Evolutionary conservation across 1,284 basidiomycete genomes (phyloP).

Genomic region (Puccinia coronata): DNA sequence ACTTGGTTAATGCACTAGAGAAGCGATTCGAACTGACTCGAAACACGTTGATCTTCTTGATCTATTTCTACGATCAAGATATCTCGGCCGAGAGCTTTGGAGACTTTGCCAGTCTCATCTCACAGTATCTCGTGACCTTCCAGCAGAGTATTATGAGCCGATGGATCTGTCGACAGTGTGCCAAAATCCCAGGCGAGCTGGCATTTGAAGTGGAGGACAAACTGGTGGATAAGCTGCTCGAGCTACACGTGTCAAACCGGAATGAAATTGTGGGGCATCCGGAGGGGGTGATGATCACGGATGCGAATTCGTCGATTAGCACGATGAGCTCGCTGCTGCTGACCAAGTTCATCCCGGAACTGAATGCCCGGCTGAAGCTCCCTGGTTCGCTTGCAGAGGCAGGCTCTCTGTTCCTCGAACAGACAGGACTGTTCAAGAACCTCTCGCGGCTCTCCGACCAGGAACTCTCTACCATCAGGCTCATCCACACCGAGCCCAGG

Average conservation of each 20-base stretch:
- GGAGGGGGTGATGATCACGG: constrained; percentile 20
- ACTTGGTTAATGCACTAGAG: constrained; percentile 54
- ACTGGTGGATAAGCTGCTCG: constrained; percentile 30
- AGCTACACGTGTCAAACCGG: constrained; percentile 20
- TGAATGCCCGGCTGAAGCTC: background rate
- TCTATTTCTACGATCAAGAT: constrained; percentile 56
- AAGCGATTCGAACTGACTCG: constrained; percentile 58
- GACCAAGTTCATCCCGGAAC: constrained; percentile 41
- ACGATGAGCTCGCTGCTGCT: constrained; percentile 31
- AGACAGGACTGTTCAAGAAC: constrained; percentile 20
- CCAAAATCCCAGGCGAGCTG: constrained; percentile 35
- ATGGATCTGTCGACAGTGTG: constrained; percentile 58
- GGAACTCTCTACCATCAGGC: background rate
- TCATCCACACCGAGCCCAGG: constrained; percentile 14
- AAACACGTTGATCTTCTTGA: constrained; percentile 57
- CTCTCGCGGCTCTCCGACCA: background rate
- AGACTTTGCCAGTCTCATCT: constrained; percentile 18
- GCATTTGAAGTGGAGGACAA: constrained; percentile 46
- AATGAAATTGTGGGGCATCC: constrained; percentile 1
- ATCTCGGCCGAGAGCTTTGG: background rate
- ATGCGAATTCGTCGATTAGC: constrained; percentile 21
- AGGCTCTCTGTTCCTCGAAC: constrained; percentile 13
- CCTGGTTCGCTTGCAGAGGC: constrained; percentile 24
- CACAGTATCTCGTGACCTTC: constrained; percentile 55
- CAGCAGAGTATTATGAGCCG: constrained; percentile 58